Percentiles rank a stretch among this genome's conserved stretches.
Evolutionary conservation across 108 stramenopile species (phyloP).

Genomic region (Skeletonema grethae): DNA sequence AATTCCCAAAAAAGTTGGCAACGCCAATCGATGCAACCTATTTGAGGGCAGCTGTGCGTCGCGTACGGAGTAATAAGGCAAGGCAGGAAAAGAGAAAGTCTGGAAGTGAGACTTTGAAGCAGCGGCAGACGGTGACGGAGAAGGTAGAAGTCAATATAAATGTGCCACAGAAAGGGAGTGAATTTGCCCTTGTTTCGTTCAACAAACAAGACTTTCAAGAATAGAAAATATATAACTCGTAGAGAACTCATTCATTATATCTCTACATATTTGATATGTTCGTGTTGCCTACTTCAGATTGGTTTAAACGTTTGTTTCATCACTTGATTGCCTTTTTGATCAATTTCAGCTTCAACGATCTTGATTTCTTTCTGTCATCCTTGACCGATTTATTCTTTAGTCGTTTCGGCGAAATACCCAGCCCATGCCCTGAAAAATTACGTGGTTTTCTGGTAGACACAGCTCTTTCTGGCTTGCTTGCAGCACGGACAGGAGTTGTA

Average conservation of each 20-base stretch:
- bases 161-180: background rate
- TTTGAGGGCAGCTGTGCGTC: conserved; percentile 69
- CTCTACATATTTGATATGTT: too few species aligned
- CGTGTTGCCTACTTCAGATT: too few species aligned
- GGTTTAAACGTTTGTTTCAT: too few species aligned
- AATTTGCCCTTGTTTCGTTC: background rate
- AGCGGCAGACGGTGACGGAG: background rate
- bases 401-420: background rate
- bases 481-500: too few species aligned
- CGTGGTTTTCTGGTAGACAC: background rate
- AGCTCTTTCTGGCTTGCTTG: background rate
- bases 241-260: too few species aligned
- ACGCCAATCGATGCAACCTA: conserved; percentile 65
- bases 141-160: background rate
- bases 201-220: background rate
- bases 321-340: background rate
- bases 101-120: background rate
- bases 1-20: conserved; percentile 69
- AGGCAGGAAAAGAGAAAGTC: conserved; percentile 52
- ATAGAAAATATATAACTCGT: background rate
- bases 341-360: background rate
- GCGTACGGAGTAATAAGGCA: conserved; percentile 65
- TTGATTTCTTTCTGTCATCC: background rate
- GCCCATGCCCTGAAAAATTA: background rate
- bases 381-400: background rate